phyloP scores from a whole-genome alignment of 257 asterid species.

The Catharanthus roseus region DNA sequence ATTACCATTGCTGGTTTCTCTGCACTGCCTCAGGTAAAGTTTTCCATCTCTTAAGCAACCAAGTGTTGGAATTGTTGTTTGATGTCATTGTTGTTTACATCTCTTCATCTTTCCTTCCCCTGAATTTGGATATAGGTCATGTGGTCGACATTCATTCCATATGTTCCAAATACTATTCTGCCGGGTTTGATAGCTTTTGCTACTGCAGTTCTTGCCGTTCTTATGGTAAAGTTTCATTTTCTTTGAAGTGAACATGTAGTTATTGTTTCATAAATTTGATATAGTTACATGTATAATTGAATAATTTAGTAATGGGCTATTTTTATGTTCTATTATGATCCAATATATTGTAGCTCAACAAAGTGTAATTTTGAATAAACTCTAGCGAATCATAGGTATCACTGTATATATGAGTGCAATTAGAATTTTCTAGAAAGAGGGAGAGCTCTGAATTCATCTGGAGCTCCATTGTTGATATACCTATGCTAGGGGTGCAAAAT shows the following conservation, averaged over 20 bases:
- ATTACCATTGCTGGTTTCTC: conserved; percentile 80
- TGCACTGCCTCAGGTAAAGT: conserved; percentile 75
- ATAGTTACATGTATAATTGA: not conserved
- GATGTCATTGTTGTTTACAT: not conserved
- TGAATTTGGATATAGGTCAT: conserved; percentile 55
- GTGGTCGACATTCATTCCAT: conserved; percentile 97
- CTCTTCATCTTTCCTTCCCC: conserved; percentile 7
- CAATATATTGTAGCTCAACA: not conserved
- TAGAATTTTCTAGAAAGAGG: not conserved
- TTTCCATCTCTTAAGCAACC: conserved; percentile 9
- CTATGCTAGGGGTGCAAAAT: too few relatives aligned
- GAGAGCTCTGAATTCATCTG: not conserved
- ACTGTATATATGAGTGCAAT: not conserved
- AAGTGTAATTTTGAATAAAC: not conserved
- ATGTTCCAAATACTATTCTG: conserved; percentile 68
- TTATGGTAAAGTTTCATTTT: conserved; percentile 52
- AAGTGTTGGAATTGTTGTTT: not conserved
- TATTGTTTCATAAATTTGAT: not conserved
- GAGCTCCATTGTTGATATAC: not conserved
- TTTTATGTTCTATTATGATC: not conserved
- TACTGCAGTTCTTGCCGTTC: conserved; percentile 47
- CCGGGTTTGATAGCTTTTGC: conserved; percentile 66
- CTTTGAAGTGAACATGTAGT: not conserved
- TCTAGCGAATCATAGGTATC: not conserved
- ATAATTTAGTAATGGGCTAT: not conserved